Conservation (phyloP, 257 asterid species). For the Solanum ahanhuiri region DNA sequence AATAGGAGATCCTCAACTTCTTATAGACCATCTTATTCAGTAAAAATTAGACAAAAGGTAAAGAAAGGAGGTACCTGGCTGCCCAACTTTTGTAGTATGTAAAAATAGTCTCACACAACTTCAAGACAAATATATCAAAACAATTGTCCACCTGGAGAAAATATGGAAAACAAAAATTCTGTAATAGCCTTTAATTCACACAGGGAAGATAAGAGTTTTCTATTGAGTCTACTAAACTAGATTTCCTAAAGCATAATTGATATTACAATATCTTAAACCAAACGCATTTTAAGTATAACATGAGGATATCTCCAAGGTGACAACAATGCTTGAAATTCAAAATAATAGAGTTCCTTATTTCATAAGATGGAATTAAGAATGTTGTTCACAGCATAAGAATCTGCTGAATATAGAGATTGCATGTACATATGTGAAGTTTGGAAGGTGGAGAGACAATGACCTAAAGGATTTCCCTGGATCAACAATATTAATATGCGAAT, state of each 20-base stretch:
- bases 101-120: constrained; percentile 71
- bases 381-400: background rate
- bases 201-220: background rate
- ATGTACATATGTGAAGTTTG: background rate
- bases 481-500: background rate
- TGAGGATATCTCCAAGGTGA: background rate
- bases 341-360: background rate
- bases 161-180: background rate
- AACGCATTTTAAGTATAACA: background rate
- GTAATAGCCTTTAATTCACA: background rate
- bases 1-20: constrained; percentile 13
- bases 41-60: background rate
- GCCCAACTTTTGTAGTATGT: constrained; percentile 98
- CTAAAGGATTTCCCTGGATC: background rate
- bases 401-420: background rate
- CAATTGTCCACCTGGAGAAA: constrained; percentile 83
- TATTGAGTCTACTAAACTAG: background rate
- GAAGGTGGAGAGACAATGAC: background rate
- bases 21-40: background rate
- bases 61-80: constrained; percentile 55
- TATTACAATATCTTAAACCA: background rate
- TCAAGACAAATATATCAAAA: constrained; percentile 83
- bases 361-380: background rate
- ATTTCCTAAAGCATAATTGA: background rate
- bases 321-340: background rate